Percentiles rank a stretch among this genome's conserved stretches.
phyloP scores from a whole-genome alignment of 1,284 basidiomycete genomes.

The Ceratobasidium sp. region DNA sequence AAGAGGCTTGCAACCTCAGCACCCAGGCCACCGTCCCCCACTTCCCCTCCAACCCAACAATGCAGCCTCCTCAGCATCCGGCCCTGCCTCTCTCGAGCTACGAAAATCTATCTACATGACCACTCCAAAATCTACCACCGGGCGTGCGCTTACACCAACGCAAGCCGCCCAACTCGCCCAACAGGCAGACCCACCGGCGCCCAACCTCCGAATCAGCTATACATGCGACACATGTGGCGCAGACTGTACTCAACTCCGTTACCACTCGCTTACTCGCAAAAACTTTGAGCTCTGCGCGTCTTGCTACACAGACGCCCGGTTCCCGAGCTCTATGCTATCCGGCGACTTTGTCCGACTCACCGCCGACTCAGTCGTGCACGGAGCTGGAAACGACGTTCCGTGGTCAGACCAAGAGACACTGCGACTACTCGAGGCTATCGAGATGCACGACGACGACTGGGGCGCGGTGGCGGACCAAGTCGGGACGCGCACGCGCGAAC shows the following conservation, averaged over 20 bases:
- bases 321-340: constrained; percentile 95
- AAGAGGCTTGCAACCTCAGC: constrained; percentile 93
- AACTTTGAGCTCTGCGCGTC: constrained; percentile 89
- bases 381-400: constrained; percentile 65
- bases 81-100: constrained; percentile 84
- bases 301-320: constrained; percentile 96
- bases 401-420: constrained; percentile 96
- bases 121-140: constrained; percentile 81
- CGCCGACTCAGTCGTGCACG: constrained; percentile 60
- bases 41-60: constrained; percentile 56
- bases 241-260: constrained; percentile 89
- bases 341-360: constrained; percentile 97
- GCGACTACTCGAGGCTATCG: constrained; percentile 91
- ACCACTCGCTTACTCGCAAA: constrained; percentile 93
- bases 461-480: constrained; percentile 92
- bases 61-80: constrained; percentile 54
- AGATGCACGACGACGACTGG: constrained; percentile 99
- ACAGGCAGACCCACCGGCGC: constrained; percentile 53
- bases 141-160: constrained; percentile 65
- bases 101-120: constrained; percentile 91
- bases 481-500: constrained; percentile 89
- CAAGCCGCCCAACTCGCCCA: constrained; percentile 68
- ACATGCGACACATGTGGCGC: constrained; percentile 95
- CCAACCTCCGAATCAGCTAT: constrained; percentile 69
- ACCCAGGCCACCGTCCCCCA: constrained; percentile 83